phyloP scores from a whole-genome alignment of 2,329 filamentous ascomycete genomes.

The Colletotrichum sp. region DNA sequence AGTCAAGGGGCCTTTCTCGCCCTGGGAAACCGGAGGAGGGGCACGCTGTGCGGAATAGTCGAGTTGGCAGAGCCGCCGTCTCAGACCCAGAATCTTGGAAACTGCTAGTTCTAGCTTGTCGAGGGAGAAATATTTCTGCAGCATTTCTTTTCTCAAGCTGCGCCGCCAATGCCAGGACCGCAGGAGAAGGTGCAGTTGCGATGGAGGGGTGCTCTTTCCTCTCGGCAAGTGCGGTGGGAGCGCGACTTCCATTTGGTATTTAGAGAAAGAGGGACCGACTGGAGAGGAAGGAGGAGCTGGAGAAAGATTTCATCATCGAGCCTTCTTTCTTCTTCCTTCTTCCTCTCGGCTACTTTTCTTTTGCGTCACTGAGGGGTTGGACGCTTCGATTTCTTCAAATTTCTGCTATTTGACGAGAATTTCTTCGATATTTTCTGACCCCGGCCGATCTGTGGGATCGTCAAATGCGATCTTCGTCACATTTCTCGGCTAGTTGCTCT shows the following conservation, averaged over 20 bases:
- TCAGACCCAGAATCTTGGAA: not conserved
- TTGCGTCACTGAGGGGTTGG: not conserved
- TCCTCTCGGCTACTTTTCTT: not conserved
- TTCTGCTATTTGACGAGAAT: not conserved
- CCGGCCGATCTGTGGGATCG: not conserved
- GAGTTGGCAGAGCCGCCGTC: not conserved
- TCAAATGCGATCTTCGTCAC: not conserved
- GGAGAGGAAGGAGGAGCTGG: not conserved
- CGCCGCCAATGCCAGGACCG: not conserved
- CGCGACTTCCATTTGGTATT: not conserved
- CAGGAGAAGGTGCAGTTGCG: not conserved
- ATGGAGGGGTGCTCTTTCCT: not conserved
- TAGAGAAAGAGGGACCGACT: not conserved
- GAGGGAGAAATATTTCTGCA: not conserved
- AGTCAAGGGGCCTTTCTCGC: conserved; percentile 16
- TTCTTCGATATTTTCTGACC: fast-evolving
- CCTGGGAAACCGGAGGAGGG: conserved; percentile 3
- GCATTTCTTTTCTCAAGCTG: conserved; percentile 14
- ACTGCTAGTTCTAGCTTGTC: not conserved
- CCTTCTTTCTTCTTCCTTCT: not conserved
- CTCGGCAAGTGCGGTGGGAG: not conserved
- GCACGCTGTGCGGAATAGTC: not conserved
- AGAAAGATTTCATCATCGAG: not conserved
- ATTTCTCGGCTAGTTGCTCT: not conserved
- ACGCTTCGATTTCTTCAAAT: not conserved